Conservation (phyloP, 345 rosid genomes). For the Barbarea vulgaris region DNA sequence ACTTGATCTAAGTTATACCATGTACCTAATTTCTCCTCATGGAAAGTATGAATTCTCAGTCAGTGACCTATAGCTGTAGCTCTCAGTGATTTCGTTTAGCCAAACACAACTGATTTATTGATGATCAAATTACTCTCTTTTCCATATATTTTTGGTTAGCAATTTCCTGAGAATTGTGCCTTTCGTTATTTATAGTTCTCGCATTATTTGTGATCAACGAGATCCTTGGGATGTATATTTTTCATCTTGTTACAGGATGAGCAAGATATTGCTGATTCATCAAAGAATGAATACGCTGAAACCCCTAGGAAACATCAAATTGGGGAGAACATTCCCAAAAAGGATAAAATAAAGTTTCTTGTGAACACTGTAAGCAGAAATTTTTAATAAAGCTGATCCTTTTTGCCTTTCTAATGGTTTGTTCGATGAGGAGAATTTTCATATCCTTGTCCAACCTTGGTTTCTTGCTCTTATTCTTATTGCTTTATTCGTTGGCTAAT, state of each 20-base stretch:
- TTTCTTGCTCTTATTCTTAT: constrained; percentile 1
- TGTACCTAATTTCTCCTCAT: background rate
- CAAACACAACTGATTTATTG: background rate
- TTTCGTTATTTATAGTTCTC: background rate
- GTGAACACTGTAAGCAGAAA: constrained; percentile 60
- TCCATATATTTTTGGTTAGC: constrained; percentile 5
- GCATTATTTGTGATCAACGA: background rate
- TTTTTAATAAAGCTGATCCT: background rate
- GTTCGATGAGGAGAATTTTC: background rate
- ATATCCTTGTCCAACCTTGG: constrained; percentile 6
- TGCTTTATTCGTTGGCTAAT: background rate
- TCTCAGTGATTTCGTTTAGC: constrained; percentile 9
- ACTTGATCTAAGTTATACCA: background rate
- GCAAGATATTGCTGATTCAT: constrained; percentile 27
- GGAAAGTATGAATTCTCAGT: background rate
- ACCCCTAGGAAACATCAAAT: constrained; percentile 42
- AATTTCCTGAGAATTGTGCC: background rate
- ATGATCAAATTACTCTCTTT: background rate
- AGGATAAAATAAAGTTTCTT: constrained; percentile 69
- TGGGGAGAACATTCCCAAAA: constrained; percentile 73
- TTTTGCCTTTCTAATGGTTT: constrained; percentile 14
- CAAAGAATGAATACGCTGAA: constrained; percentile 35
- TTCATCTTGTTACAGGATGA: constrained; percentile 30
- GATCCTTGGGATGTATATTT: constrained; percentile 4
- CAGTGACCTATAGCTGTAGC: background rate